Base-by-base conservation (phyloP, 2,329 filamentous ascomycete species). In the Tolypocladium paradoxum region DNA sequence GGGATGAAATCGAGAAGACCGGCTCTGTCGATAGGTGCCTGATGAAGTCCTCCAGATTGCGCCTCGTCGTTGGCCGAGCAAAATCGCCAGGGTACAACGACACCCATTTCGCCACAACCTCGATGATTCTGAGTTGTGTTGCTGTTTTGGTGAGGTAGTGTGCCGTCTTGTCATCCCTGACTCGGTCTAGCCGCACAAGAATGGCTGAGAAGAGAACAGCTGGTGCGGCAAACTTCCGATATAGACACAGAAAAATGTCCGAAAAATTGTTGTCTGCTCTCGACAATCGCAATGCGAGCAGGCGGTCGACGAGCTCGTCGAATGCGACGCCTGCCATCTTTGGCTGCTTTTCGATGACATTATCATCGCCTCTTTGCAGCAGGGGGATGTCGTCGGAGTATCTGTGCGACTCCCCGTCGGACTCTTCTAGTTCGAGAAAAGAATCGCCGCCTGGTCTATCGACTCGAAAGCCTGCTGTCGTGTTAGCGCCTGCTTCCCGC, bases 81-180 rank as follows among this genome's bases (percentile, higher is more conserved):
- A 97, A 96, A 68, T 99, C 93, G 18, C 90, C 92, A 0, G 93
- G 91, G 68, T 97, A 97, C 45, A 85, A 76, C 18, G 85, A 84
- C 1, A 95, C 85, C 93, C 93, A 99, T 66, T 88, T 88, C 6
- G 90, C 88, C 54, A 97, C 74, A 7, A 93, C 83, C 59, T 88
- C 85, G 38, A 96, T 84, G 56, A 92, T 87, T 50, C 91, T 83
- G 52, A 96, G 77, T 65, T 96, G 92, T 6, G 85, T 83, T 8
- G 87, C 84, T 40, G 87, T 91, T 61, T 86, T 89, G 52, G 84
- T 84, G 45, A 96, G 79, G 57, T 88, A 85, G 57, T 83, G 80
- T 0, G 83, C 77, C 11, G 77, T 76, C 58, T 80, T 83, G 55
- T 87, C 84, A 45, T 83, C 81, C 61, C 83, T 82, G 27, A 87